Evolutionary conservation across 2,329 filamentous ascomycete species (phyloP).

Genomic region (Penicillium digitatum): DNA sequence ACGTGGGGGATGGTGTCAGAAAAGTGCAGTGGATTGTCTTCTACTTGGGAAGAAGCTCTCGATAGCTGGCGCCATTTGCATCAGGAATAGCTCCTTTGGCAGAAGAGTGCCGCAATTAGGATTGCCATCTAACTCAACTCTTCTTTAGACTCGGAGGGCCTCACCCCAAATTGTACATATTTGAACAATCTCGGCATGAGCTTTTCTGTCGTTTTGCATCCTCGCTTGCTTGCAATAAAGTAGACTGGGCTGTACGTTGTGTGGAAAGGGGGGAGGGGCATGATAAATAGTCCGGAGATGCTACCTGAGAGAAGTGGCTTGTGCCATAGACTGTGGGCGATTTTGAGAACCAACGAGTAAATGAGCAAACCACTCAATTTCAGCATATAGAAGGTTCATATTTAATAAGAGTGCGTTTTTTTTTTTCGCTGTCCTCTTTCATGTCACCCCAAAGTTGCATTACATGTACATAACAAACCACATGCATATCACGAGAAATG

Average conservation of each 20-base stretch:
- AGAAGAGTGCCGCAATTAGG: not conserved
- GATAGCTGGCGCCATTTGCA: constrained; percentile 55
- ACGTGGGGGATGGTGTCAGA: constrained; percentile 77
- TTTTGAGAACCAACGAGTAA: not conserved
- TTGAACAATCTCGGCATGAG: not conserved
- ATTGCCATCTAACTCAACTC: constrained; percentile 3
- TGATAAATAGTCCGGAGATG: not conserved
- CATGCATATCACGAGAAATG: not conserved
- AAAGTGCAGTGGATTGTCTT: constrained; percentile 61
- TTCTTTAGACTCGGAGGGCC: not conserved
- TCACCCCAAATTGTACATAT: not conserved
- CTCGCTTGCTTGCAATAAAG: not conserved
- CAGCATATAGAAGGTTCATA: not conserved
- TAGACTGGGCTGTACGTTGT: not conserved
- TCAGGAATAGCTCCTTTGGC: constrained; percentile 14
- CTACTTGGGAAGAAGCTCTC: constrained; percentile 63
- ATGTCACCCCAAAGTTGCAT: not conserved
- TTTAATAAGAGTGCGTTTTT: not conserved
- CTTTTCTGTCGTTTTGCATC: no score
- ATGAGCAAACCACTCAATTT: not conserved
- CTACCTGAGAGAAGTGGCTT: not conserved
- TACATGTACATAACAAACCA: not conserved
- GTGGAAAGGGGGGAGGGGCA: not conserved
- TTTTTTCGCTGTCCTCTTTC: not conserved
- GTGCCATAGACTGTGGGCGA: no score